Evolutionary conservation across 2,329 filamentous ascomycete genomes (phyloP), one percentile per base, ranked within the genome.

Genomic region (Ceratocystis huliohia): DNA sequence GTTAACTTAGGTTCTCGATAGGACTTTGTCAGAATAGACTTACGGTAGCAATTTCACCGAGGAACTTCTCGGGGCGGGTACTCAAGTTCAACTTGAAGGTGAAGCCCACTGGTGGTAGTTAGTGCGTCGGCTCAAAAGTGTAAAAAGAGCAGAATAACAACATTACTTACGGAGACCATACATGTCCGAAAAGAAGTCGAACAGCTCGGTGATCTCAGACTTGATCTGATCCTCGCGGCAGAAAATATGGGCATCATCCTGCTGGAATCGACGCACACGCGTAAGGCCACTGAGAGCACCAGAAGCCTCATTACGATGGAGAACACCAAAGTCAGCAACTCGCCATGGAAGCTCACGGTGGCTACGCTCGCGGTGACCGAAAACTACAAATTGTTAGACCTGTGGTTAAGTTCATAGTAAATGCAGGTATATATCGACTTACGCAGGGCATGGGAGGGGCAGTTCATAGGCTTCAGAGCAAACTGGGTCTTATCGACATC

Each of bases 161-260:
- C 3, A 25, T 25, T 69, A 96, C 63, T 65, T 57, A 65, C 63
- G 87, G 15, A 70, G 65, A 20, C 69, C 69, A 59, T 70, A 70
- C 68, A 70, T 68, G 13, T 79, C 76, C 73, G 93, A 90, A 61
- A 99, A 75, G 71, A 96, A 99, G 0, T 80, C 81, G 0, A 93
- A 85, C 17, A 97, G 80, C 69, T 91, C 87, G 1, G 88, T 84
- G 61, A 91, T 70, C 64, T 96, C 91, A 63, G 83, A 79, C 71
- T 79, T 79, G 70, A 83, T 82, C 77, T 95, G 90, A 68, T 91
- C 87, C 71, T 91, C 84, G 28, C 87, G 86, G 77, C 92, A 96
- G 82, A 99, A 96, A 71, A 96, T 94, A 75, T 99, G 94, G 2
- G 89, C 89, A 75, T 99, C 94, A 72, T 99, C 94, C 77, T 97